Conservation (phyloP, 2,329 filamentous ascomycete species). For the Didymella pinodella region DNA sequence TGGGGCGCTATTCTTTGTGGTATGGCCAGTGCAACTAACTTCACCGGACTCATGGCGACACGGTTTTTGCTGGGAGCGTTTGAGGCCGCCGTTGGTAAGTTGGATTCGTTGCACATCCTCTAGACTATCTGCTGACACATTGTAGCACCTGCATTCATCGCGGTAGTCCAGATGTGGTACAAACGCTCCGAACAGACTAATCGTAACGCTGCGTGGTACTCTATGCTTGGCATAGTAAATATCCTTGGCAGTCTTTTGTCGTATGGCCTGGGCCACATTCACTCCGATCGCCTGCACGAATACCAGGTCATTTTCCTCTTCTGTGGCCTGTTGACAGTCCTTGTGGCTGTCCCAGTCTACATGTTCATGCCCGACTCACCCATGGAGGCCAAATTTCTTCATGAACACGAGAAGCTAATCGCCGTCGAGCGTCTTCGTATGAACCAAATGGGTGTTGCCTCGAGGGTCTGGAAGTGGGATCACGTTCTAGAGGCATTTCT, state of each 20-base stretch:
- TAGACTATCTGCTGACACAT: slow-evolving; percentile 6
- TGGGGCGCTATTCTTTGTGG: slow-evolving; percentile 67
- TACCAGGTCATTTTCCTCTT: slow-evolving; percentile 51
- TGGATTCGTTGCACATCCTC: neutral
- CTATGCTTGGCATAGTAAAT: slow-evolving; percentile 67
- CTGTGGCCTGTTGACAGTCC: slow-evolving; percentile 57
- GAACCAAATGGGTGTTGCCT: slow-evolving; percentile 55
- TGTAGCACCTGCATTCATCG: slow-evolving; percentile 46
- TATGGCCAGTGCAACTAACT: slow-evolving; percentile 68
- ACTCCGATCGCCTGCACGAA: slow-evolving; percentile 53
- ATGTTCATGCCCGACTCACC: slow-evolving; percentile 71
- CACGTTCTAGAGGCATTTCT: slow-evolving; percentile 63
- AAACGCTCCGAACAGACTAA: slow-evolving; percentile 66
- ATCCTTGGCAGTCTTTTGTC: slow-evolving; percentile 64
- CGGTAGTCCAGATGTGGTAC: slow-evolving; percentile 63
- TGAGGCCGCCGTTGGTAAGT: slow-evolving; percentile 63
- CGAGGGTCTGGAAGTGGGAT: slow-evolving; percentile 60
- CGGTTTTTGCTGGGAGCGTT: slow-evolving; percentile 73
- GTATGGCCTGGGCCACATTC: slow-evolving; percentile 66
- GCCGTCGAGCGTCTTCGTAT: slow-evolving; percentile 63
- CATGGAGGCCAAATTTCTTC: slow-evolving; percentile 65
- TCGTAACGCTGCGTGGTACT: slow-evolving; percentile 66
- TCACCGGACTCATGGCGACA: slow-evolving; percentile 66
- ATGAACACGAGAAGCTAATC: slow-evolving; percentile 63
- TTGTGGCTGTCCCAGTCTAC: slow-evolving; percentile 59